Evolutionary conservation across 1,284 basidiomycete genomes (phyloP).

Genomic region (Malassezia globosa): DNA sequence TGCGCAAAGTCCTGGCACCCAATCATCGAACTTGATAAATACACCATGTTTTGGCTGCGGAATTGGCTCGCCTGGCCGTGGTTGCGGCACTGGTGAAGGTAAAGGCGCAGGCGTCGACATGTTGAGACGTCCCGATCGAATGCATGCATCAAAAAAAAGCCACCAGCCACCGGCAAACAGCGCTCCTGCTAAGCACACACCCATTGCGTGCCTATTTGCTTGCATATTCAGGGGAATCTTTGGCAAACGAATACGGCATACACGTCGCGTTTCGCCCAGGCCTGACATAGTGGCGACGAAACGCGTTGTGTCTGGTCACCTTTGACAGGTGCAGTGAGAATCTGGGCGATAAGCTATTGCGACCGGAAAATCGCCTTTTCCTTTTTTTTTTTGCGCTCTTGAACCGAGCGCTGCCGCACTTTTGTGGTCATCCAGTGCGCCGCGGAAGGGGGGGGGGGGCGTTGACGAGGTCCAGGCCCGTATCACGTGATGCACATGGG

Average conservation of each 20-base stretch:
- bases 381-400: too few relatives aligned
- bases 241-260: conserved; percentile 56
- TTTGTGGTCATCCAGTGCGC: too few relatives aligned
- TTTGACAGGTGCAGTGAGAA: too few relatives aligned
- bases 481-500: neutral
- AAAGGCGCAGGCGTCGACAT: conserved; percentile 62
- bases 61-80: conserved; percentile 55
- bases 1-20: conserved; percentile 89
- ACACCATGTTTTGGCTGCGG: neutral
- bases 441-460: too few relatives aligned
- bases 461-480: too few relatives aligned
- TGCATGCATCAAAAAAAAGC: conserved; percentile 87
- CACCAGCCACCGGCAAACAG: conserved; percentile 86
- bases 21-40: conserved; percentile 72
- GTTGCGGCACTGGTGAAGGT: conserved; percentile 59
- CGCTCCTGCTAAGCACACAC: conserved; percentile 81
- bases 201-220: conserved; percentile 62
- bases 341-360: too few relatives aligned
- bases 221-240: conserved; percentile 42
- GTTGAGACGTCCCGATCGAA: conserved; percentile 58
- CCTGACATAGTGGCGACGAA: neutral
- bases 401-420: neutral
- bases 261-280: conserved; percentile 62
- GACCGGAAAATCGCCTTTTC: too few relatives aligned
- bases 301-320: neutral